Evolutionary conservation across 805 yeast species (phyloP).

Genomic region (Ogataea haglerorum): DNA sequence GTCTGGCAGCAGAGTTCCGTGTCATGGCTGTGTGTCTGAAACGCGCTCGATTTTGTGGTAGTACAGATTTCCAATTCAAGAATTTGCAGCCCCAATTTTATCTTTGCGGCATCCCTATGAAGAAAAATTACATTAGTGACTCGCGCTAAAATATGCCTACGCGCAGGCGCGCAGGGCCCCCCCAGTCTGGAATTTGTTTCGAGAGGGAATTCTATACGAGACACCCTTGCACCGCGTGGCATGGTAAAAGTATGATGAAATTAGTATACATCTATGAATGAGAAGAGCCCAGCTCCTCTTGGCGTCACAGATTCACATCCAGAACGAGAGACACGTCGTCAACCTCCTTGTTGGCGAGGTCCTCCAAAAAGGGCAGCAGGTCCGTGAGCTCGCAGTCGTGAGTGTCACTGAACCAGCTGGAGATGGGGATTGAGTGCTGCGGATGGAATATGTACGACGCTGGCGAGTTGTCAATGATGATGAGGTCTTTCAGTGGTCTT

Average conservation of each 20-base stretch:
- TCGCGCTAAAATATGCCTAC: background rate
- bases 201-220: no score
- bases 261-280: conserved; percentile 10
- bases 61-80: conserved; percentile 1
- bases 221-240: conserved; percentile 1
- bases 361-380: conserved; percentile 85
- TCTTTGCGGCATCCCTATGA: conserved; percentile 2
- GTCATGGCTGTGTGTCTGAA: conserved; percentile 7
- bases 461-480: conserved; percentile 95
- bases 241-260: background rate
- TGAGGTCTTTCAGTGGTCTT: conserved; percentile 78
- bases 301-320: conserved; percentile 53
- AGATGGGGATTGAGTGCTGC: conserved; percentile 94
- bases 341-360: conserved; percentile 67
- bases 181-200: background rate
- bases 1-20: conserved; percentile 16
- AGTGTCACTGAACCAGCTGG: conserved; percentile 97
- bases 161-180: background rate
- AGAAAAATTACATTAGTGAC: background rate
- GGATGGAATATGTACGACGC: conserved; percentile 98
- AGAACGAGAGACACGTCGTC: conserved; percentile 83
- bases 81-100: background rate
- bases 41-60: background rate
- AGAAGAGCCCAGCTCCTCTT: conserved; percentile 11
- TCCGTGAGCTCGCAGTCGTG: conserved; percentile 95